Base-by-base conservation (phyloP, 2,329 filamentous ascomycete genomes). In the Huntiella abstrusa region DNA sequence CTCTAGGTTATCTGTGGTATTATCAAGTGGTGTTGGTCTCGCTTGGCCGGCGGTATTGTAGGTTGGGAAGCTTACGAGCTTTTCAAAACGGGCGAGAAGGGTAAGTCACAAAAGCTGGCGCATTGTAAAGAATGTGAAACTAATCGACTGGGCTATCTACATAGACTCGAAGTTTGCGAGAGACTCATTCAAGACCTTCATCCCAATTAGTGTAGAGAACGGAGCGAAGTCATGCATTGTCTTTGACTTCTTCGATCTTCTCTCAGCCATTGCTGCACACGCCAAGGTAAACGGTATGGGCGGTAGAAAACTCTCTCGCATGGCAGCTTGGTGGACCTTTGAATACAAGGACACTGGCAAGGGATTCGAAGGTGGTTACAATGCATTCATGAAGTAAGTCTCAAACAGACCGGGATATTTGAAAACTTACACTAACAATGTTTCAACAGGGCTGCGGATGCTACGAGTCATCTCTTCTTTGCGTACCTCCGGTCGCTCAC, bases 271-370 rank as follows among this genome's bases (percentile, higher is more conserved):
- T 54, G 87, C 91, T 33, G 91, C 91, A 11, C 84, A 95, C 56
- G 84, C 84, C 54, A 96, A 96, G 65, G 77, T 69, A 46, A 98
- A 98, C 59, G 91, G 91, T 38, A 75, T 98, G 52, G 84, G 86
- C 51, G 91, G 91, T 19, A 77, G 87, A 52, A 96, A 96, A 61
- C 71, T 98, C 46, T 96, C 91, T 7, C 76, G 91, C 53, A 84
- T 93, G 71, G 91, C 88, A 36, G 86, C 87, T 40, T 98, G 91
- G 91, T 98, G 91, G 91, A 86, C 88, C 1, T 98, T 98, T 59
- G 88, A 95, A 57, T 84, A 92, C 54, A 74, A 70, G 41, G 87
- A 96, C 58, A 77, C 77, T 5, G 83, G 82, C 37, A 88, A 82
- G 58, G 91, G 91, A 12, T 98, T 98, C 55, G 91, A 96, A 54